Evolutionary conservation across 805 yeast genomes (phyloP).

Genomic region (Metschnikowia baotianmanensis): DNA sequence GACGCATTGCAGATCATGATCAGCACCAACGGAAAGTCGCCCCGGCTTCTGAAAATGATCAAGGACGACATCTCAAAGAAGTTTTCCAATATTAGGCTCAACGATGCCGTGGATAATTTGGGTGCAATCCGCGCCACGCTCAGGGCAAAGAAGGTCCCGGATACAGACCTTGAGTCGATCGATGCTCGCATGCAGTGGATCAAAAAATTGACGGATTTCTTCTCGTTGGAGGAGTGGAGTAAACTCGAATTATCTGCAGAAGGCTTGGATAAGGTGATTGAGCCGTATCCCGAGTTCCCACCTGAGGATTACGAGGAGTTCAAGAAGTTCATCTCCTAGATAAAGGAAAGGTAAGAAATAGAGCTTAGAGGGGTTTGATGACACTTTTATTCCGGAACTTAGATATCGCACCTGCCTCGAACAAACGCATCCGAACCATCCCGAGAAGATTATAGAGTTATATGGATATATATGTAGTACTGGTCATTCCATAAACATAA

Average conservation of each 20-base stretch:
- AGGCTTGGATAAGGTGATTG: slow-evolving; percentile 41
- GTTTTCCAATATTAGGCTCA: slow-evolving; percentile 45
- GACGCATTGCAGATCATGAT: slow-evolving; percentile 80
- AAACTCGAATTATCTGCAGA: slow-evolving; percentile 26
- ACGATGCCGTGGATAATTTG: slow-evolving; percentile 58
- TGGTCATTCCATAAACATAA: too few relatives aligned
- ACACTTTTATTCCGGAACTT: too few relatives aligned
- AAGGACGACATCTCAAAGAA: slow-evolving; percentile 54
- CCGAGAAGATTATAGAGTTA: too few relatives aligned
- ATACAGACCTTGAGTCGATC: slow-evolving; percentile 45
- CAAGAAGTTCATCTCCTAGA: slow-evolving; percentile 10
- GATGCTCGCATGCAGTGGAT: slow-evolving; percentile 72
- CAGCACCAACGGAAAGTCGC: slow-evolving; percentile 80
- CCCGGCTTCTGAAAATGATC: slow-evolving; percentile 59
- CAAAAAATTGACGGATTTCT: slow-evolving; percentile 59
- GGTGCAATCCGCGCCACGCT: slow-evolving; percentile 53
- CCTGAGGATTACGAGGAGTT: slow-evolving; percentile 27
- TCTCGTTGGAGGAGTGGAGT: slow-evolving; percentile 60
- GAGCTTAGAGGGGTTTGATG: too few relatives aligned
- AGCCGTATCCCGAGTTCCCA: slow-evolving; percentile 51
- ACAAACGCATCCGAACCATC: too few relatives aligned
- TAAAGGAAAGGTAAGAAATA: neutral
- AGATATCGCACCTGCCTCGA: too few relatives aligned
- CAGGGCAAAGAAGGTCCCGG: slow-evolving; percentile 45
- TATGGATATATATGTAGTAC: too few relatives aligned